Evolutionary conservation across 768 basidiomycete species (phyloP).

Genomic region (Boletus sensibilis): DNA sequence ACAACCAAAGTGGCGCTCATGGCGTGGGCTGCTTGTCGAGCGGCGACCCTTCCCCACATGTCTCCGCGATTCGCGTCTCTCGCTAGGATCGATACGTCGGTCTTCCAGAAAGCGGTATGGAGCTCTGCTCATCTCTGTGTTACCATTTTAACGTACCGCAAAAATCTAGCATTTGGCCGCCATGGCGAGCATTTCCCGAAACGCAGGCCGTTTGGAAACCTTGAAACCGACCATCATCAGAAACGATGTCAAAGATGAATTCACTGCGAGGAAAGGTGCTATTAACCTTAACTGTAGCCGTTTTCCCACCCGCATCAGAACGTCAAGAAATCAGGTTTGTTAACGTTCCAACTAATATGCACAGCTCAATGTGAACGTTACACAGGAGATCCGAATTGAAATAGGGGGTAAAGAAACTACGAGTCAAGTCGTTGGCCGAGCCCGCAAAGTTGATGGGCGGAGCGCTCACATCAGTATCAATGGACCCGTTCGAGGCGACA

Average conservation of each 20-base stretch:
- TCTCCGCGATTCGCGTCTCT: slow-evolving; percentile 12
- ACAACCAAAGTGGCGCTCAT: slow-evolving; percentile 33
- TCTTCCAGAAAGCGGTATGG: slow-evolving; percentile 33
- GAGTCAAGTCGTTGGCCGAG: slow-evolving; percentile 18
- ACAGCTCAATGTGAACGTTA: neutral
- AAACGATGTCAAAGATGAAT: slow-evolving; percentile 40
- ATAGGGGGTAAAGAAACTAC: slow-evolving; percentile 1
- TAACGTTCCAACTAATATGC: neutral
- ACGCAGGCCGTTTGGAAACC: slow-evolving; percentile 46
- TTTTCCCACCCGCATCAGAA: slow-evolving; percentile 44
- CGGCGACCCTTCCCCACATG: slow-evolving; percentile 29
- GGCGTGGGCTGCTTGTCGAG: slow-evolving; percentile 47
- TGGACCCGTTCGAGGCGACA: slow-evolving; percentile 15
- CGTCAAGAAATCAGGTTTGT: slow-evolving; percentile 40
- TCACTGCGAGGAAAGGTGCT: slow-evolving; percentile 27
- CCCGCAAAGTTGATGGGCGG: slow-evolving; percentile 37
- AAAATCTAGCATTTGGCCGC: slow-evolving; percentile 40
- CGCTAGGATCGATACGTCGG: slow-evolving; percentile 24
- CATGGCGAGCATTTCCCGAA: slow-evolving; percentile 46
- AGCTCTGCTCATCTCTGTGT: neutral
- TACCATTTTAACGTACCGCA: neutral
- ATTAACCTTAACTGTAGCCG: slow-evolving; percentile 40
- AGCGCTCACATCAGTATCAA: slow-evolving; percentile 32
- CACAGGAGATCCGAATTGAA: slow-evolving; percentile 23
- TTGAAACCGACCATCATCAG: slow-evolving; percentile 44